phyloP scores from a whole-genome alignment of 2,329 filamentous ascomycete species.

The Sarocladiaceae sp. region DNA sequence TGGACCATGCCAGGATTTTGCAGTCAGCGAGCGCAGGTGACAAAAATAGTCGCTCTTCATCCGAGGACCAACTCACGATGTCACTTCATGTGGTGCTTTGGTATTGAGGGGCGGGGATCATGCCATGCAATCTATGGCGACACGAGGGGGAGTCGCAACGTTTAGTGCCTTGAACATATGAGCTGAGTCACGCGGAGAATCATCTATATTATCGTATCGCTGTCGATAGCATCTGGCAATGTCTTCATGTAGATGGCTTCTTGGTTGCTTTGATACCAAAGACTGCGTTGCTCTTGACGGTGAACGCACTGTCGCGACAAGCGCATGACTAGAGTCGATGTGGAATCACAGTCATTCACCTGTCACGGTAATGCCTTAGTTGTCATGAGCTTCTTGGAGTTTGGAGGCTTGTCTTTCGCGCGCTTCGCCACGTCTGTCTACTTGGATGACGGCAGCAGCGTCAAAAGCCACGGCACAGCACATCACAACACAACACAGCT shows the following conservation, averaged over 20 bases:
- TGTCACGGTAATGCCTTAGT: too few relatives aligned
- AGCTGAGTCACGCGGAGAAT: not conserved
- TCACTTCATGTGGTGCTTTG: not conserved
- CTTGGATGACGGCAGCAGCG: too few relatives aligned
- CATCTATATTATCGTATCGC: not conserved
- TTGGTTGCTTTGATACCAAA: not conserved
- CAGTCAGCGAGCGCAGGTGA: not conserved
- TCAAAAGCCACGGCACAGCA: too few relatives aligned
- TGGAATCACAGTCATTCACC: too few relatives aligned
- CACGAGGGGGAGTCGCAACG: not conserved
- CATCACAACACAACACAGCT: not conserved
- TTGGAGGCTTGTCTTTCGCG: too few relatives aligned
- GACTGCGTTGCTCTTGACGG: too few relatives aligned
- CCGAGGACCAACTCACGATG: not conserved
- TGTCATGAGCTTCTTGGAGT: too few relatives aligned
- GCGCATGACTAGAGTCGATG: too few relatives aligned
- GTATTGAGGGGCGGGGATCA: not conserved
- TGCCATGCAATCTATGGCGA: not conserved
- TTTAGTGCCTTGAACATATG: not conserved
- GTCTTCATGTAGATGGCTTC: too few relatives aligned
- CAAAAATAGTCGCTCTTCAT: conserved; percentile 2
- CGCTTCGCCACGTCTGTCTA: too few relatives aligned
- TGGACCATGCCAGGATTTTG: not conserved
- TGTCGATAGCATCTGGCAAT: not conserved
- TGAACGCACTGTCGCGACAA: too few relatives aligned